Percentiles rank a stretch among this genome's conserved stretches.
Evolutionary conservation across 495 filamentous ascomycete genomes (phyloP).

Genomic region (Aspergillus hancockii): DNA sequence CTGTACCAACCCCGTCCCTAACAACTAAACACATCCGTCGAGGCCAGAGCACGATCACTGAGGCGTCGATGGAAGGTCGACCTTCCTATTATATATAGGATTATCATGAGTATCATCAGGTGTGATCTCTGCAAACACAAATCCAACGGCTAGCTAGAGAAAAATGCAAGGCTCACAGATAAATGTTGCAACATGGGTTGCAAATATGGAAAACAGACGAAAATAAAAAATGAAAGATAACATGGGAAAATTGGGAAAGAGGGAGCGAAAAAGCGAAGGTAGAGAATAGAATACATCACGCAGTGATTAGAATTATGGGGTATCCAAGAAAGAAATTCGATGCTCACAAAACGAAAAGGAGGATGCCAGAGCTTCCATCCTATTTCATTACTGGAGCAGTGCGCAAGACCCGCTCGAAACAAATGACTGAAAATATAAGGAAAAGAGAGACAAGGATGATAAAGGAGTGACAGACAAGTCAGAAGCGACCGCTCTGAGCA

Average conservation of each 20-base stretch:
- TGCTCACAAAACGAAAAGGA: constrained; percentile 15
- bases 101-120: constrained; percentile 25
- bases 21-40: background rate
- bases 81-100: constrained; percentile 14
- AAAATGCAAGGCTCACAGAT: constrained; percentile 9
- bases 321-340: constrained; percentile 31
- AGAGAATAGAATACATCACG: constrained; percentile 23
- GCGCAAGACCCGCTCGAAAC: constrained; percentile 22
- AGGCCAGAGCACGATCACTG: background rate
- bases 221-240: constrained; percentile 7
- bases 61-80: background rate
- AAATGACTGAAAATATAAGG: constrained; percentile 11
- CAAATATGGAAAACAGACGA: constrained; percentile 12
- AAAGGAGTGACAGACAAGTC: constrained; percentile 15
- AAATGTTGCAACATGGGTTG: constrained; percentile 3
- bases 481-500: background rate
- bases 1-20: background rate
- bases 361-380: background rate
- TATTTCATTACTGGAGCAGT: constrained; percentile 11
- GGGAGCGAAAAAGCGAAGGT: constrained; percentile 9
- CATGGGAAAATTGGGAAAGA: background rate
- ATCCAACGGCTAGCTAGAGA: constrained; percentile 5
- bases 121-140: constrained; percentile 15
- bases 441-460: constrained; percentile 15
- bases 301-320: constrained; percentile 26